Evolutionary conservation across 2,329 filamentous ascomycete genomes (phyloP).

Genomic region (Tolypocladium inflatum): DNA sequence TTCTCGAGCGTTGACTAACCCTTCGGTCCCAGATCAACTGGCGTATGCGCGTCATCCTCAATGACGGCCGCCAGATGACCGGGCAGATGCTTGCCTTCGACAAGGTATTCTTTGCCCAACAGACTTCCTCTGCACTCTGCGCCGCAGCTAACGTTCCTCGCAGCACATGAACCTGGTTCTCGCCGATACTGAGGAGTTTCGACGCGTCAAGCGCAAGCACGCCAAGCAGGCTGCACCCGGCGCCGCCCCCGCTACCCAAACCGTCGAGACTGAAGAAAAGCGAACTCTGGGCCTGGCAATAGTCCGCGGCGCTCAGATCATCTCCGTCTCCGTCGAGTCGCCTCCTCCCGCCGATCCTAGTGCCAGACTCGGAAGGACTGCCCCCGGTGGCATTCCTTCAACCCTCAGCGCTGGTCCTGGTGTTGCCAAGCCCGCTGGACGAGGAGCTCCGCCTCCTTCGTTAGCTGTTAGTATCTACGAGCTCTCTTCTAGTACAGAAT

Average conservation of each 20-base stretch:
- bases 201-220: conserved; percentile 78
- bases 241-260: conserved; percentile 46
- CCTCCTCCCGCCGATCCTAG: conserved; percentile 91
- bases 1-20: conserved; percentile 1
- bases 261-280: conserved; percentile 90
- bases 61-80: conserved; percentile 91
- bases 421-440: conserved; percentile 81
- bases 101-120: conserved; percentile 51
- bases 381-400: conserved; percentile 57
- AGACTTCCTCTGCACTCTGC: neutral
- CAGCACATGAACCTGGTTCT: conserved; percentile 99
- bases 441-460: conserved; percentile 64
- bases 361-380: conserved; percentile 72
- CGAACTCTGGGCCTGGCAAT: conserved; percentile 93
- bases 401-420: conserved; percentile 76
- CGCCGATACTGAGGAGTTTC: conserved; percentile 96
- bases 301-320: conserved; percentile 86
- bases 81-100: conserved; percentile 98
- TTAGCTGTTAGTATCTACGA: conserved; percentile 52
- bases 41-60: conserved; percentile 94
- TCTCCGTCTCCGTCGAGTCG: conserved; percentile 90
- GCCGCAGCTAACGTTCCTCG: conserved; percentile 4
- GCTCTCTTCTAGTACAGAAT: neutral
- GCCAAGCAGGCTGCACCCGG: conserved; percentile 60
- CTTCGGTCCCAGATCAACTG: conserved; percentile 76